Conservation (phyloP, 2,329 filamentous ascomycete species). For the Phialemonium atrogriseum region DNA sequence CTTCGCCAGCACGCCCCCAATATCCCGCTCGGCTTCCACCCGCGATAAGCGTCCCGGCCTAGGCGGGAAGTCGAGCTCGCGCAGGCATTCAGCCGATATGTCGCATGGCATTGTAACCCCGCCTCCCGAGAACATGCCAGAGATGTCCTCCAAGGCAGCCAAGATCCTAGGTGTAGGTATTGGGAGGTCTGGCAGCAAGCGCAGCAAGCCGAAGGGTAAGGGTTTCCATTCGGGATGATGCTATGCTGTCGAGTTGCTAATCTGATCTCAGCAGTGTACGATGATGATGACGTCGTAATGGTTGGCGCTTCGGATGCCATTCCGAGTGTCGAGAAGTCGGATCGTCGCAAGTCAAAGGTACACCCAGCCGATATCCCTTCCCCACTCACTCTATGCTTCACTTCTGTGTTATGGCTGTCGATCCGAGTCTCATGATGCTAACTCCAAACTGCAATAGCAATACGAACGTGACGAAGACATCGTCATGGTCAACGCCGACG, state of each 20-base stretch:
- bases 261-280: constrained; percentile 9
- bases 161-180: constrained; percentile 57
- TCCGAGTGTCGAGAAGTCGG: constrained; percentile 36
- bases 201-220: constrained; percentile 35
- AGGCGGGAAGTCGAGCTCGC: constrained; percentile 50
- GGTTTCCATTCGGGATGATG: too few species aligned
- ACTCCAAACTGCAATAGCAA: constrained; percentile 47
- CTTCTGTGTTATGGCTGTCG: too few species aligned
- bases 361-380: constrained; percentile 2
- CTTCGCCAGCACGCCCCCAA: constrained; percentile 59
- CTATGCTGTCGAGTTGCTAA: too few species aligned
- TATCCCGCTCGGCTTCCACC: constrained; percentile 61
- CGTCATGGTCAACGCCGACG: constrained; percentile 45
- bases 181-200: constrained; percentile 29
- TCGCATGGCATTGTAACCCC: constrained; percentile 60
- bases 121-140: constrained; percentile 58
- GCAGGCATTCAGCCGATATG: constrained; percentile 61
- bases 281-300: constrained; percentile 44
- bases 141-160: constrained; percentile 67
- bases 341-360: constrained; percentile 38
- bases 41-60: constrained; percentile 53
- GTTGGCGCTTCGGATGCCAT: constrained; percentile 29
- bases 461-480: constrained; percentile 56
- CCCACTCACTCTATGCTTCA: too few species aligned
- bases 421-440: constrained; percentile 18